These are phyloP conservation scores for Russula compacta DNA, from an alignment of 768 basidiomycete species.

Conservation along the genomic window DNA sequence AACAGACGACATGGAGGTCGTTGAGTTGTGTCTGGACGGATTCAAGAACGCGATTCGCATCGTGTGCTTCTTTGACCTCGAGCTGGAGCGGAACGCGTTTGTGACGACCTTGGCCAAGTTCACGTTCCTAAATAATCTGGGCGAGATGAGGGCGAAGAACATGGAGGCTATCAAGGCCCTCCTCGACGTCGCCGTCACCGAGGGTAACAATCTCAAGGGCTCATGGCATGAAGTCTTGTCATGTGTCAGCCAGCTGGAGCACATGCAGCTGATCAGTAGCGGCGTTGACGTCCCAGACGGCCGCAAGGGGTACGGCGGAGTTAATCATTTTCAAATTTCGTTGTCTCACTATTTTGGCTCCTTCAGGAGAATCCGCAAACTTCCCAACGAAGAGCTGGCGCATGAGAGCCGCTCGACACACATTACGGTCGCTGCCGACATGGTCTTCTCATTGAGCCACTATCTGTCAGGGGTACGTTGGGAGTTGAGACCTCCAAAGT, in stretches of 20 bases:
- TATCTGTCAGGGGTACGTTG: constrained; percentile 85
- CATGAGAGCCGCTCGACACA: constrained; percentile 96
- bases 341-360: constrained; percentile 3
- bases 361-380: constrained; percentile 40
- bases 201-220: constrained; percentile 91
- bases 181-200: constrained; percentile 90
- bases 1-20: constrained; percentile 87
- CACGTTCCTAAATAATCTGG: constrained; percentile 94
- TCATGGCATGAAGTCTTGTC: constrained; percentile 95
- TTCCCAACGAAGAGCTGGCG: constrained; percentile 87
- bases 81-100: constrained; percentile 96
- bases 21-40: constrained; percentile 88
- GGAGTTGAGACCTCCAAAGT: background rate
- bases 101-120: constrained; percentile 95
- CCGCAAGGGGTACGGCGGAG: constrained; percentile 61
- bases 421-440: constrained; percentile 97
- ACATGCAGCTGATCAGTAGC: constrained; percentile 94
- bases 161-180: constrained; percentile 98
- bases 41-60: constrained; percentile 97
- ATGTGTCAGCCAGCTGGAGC: constrained; percentile 96
- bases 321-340: background rate
- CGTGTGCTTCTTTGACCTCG: constrained; percentile 94
- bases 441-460: constrained; percentile 96
- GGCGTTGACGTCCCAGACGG: constrained; percentile 82
- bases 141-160: constrained; percentile 99